A percentile compares a stretch with the other conserved stretches of the same genome.
Conservation (phyloP, 495 filamentous ascomycete genomes). For the Jackrogersella minutella region DNA sequence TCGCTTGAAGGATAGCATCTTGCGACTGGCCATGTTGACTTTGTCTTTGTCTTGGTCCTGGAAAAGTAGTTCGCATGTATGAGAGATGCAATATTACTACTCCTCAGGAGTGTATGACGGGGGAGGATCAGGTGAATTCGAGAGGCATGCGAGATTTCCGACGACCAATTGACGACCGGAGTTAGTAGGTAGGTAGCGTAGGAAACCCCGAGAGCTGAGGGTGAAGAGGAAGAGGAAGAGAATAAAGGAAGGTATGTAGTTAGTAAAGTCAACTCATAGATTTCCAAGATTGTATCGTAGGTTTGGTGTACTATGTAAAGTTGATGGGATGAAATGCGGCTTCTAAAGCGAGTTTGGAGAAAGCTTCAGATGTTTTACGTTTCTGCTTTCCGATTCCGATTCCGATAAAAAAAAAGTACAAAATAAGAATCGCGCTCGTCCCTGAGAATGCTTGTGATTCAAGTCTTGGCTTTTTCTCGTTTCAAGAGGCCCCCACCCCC, state of each 20-base stretch:
- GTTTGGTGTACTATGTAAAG: constrained; percentile 3
- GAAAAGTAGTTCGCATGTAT: neutral
- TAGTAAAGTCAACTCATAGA: constrained; percentile 5
- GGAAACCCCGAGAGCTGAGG: neutral
- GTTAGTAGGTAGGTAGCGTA: constrained; percentile 1
- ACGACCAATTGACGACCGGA: constrained; percentile 9
- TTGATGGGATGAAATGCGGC: neutral
- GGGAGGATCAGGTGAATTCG: constrained; percentile 3
- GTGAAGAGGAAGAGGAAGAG: neutral
- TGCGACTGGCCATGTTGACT: constrained; percentile 21
- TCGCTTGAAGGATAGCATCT: constrained; percentile 73
- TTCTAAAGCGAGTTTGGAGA: constrained; percentile 23
- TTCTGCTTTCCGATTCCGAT: no score
- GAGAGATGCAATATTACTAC: neutral
- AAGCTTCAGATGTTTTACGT: constrained; percentile 20
- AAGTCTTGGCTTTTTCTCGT: constrained; percentile 32
- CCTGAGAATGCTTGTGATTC: no score
- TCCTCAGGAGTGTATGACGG: constrained; percentile 10
- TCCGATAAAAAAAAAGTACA: constrained; percentile 5
- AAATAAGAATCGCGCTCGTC: constrained; percentile 16
- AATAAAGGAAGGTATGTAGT: constrained; percentile 13
- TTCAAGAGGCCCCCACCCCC: constrained; percentile 19
- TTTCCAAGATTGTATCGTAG: constrained; percentile 11
- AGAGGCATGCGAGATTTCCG: constrained; percentile 28
- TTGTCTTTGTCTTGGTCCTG: neutral